A percentile compares a stretch with the other conserved stretches of the same genome.
Conservation (phyloP, 2,329 filamentous ascomycete genomes). For the Lasiodiplodia sp. region DNA sequence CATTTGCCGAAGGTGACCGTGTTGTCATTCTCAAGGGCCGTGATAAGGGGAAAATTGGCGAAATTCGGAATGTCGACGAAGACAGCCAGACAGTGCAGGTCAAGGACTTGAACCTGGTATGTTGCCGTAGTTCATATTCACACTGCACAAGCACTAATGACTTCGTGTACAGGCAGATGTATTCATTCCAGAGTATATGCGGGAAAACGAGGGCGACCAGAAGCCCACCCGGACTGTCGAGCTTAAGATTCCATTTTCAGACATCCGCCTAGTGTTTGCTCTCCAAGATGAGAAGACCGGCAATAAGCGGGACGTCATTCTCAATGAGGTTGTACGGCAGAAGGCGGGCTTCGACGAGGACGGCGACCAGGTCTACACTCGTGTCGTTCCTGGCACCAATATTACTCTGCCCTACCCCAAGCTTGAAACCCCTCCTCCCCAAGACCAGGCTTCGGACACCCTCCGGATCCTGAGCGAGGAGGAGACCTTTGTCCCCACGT, state of each 20-base stretch:
- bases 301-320: conserved; percentile 65
- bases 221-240: conserved; percentile 57
- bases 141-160: not conserved
- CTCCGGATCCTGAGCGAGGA: conserved; percentile 76
- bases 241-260: conserved; percentile 69
- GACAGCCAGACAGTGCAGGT: conserved; percentile 45
- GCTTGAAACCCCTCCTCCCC: conserved; percentile 48
- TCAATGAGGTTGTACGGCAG: conserved; percentile 41
- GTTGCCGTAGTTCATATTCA: conserved; percentile 5
- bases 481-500: conserved; percentile 77
- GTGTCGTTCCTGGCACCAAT: conserved; percentile 46
- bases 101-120: conserved; percentile 51
- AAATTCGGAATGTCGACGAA: conserved; percentile 63
- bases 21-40: conserved; percentile 81
- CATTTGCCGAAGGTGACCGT: conserved; percentile 69
- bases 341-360: conserved; percentile 33
- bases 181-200: conserved; percentile 51
- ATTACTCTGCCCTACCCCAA: conserved; percentile 30
- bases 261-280: conserved; percentile 83
- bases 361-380: conserved; percentile 41
- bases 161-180: conserved; percentile 48
- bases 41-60: conserved; percentile 84
- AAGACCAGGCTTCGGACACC: conserved; percentile 73
- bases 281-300: conserved; percentile 72
- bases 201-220: conserved; percentile 47